These are phyloP conservation scores for Polytolypa hystricis DNA, from an alignment of 2,329 filamentous ascomycete genomes.

Conservation along the genomic window DNA sequence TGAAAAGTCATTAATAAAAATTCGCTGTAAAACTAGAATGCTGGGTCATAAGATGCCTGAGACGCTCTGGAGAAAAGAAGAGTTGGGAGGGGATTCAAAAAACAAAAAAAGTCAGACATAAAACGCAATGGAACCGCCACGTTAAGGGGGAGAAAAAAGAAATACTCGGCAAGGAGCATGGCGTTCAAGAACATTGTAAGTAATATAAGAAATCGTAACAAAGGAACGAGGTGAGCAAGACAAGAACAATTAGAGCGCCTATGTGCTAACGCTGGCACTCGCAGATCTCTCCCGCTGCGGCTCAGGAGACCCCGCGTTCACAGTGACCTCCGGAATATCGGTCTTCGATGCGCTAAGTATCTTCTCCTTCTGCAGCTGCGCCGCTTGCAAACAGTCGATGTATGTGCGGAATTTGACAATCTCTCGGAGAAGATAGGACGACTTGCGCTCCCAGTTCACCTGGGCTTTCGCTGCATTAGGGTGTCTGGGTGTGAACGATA, in stretches of 20 bases:
- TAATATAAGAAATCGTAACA: neutral
- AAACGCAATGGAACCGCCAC: too few species aligned
- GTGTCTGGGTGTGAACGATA: conserved; percentile 79
- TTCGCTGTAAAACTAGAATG: too few species aligned
- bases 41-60: too few species aligned
- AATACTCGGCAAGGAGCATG: too few species aligned
- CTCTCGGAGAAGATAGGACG: conserved; percentile 77
- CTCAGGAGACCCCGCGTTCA: neutral
- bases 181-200: neutral
- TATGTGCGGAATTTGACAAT: conserved; percentile 97
- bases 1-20: too few species aligned
- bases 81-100: too few species aligned
- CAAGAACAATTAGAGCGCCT: neutral
- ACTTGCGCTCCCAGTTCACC: conserved; percentile 96
- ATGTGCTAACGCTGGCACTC: neutral
- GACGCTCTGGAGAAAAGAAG: too few species aligned
- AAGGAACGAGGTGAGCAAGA: neutral
- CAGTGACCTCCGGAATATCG: conserved; percentile 2
- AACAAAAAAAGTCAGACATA: too few species aligned
- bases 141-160: too few species aligned
- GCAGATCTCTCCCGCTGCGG: neutral
- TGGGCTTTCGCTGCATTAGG: conserved; percentile 74
- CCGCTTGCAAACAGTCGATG: conserved; percentile 69
- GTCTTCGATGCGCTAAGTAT: conserved; percentile 43
- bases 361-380: conserved; percentile 56